phyloP scores from a whole-genome alignment of 2,329 filamentous ascomycete species.

The Paraconiothyrium brasiliense region DNA sequence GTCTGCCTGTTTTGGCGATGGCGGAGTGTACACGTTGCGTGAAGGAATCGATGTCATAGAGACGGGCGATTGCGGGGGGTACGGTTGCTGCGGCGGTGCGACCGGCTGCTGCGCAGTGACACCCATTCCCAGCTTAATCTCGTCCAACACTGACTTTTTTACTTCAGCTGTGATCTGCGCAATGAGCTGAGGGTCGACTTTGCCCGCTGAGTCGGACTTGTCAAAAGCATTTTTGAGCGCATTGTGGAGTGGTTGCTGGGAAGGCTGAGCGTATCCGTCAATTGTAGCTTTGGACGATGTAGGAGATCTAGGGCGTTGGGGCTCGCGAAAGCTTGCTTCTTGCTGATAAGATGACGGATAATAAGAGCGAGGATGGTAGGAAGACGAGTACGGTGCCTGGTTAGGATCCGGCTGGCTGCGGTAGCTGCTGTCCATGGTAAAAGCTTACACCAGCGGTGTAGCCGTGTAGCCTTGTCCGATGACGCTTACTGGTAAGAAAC shows the following conservation, averaged over 20 bases:
- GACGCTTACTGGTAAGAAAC: slow-evolving; percentile 24
- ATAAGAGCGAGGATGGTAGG: slow-evolving; percentile 32
- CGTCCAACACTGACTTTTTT: slow-evolving; percentile 54
- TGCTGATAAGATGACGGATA: slow-evolving; percentile 34
- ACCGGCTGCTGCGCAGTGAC: slow-evolving; percentile 34
- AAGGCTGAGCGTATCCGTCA: slow-evolving; percentile 49
- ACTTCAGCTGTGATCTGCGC: slow-evolving; percentile 70
- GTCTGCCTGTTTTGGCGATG: slow-evolving; percentile 58
- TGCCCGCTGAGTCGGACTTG: slow-evolving; percentile 58
- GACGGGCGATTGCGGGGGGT: slow-evolving; percentile 52
- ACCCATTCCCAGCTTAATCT: slow-evolving; percentile 56
- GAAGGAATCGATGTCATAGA: slow-evolving; percentile 59
- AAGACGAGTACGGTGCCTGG: slow-evolving; percentile 26
- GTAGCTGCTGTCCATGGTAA: slow-evolving; percentile 29
- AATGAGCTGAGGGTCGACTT: slow-evolving; percentile 68
- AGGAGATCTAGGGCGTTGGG: slow-evolving; percentile 36
- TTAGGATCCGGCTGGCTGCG: slow-evolving; percentile 30
- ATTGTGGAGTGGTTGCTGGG: slow-evolving; percentile 62
- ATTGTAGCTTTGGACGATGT: slow-evolving; percentile 44
- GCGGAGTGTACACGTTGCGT: slow-evolving; percentile 63
- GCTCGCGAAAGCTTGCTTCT: slow-evolving; percentile 35
- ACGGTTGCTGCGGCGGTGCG: slow-evolving; percentile 48
- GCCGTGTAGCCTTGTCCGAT: slow-evolving; percentile 21
- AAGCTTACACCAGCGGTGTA: slow-evolving; percentile 24
- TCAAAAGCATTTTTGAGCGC: slow-evolving; percentile 66